Evolutionary conservation across 2,329 filamentous ascomycete genomes (phyloP), one percentile per base, ranked within the genome.

Genomic region (Fusarium sacchari): DNA sequence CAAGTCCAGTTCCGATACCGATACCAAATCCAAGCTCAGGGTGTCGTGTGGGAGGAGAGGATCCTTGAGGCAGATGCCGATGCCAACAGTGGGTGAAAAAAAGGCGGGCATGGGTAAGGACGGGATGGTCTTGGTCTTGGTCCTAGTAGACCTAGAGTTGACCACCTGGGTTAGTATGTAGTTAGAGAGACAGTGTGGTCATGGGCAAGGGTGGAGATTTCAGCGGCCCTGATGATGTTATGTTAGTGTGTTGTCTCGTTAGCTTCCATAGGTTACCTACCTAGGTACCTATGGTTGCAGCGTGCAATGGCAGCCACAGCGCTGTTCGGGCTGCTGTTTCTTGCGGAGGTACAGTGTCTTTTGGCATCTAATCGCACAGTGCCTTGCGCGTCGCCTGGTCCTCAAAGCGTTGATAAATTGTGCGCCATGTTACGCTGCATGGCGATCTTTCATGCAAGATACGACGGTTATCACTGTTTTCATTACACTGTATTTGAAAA

Each of bases 31-130:
- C 61, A 66, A 49, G 36, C 50, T 64, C 56, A 50, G 60, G 60
- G 30, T 72, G 72, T 77, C 73, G 70, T 73, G 72, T 73, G 72
- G 72, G 69, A 76, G 72, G 73, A 66, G 67, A 76, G 68, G 72
- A 76, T 76, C 60, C 60, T 59, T 58, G 57, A 67, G 69, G 64
- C 60, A 74, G 60, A 61, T 64, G 77, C 77, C 77, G 74, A 78
- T 78, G 76, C 63, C 65, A 67, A 67, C 71, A 74, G 60, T 75
- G 75, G 73, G 69, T 67, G 72, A 71, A 74, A 77, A 77, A 75
- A 77, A 72, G 68, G 70, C 70, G 71, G 75, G 75, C 76, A 75
- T 76, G 74, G 72, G 61, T 56, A 55, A 32, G 58, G 37, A 50
- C 60, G 44, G 61, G 37, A 50, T 66, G 44, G 61, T 70, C 73